Base-by-base conservation (phyloP, 352 stramenopile species). In the Globisporangium lucens region DNA sequence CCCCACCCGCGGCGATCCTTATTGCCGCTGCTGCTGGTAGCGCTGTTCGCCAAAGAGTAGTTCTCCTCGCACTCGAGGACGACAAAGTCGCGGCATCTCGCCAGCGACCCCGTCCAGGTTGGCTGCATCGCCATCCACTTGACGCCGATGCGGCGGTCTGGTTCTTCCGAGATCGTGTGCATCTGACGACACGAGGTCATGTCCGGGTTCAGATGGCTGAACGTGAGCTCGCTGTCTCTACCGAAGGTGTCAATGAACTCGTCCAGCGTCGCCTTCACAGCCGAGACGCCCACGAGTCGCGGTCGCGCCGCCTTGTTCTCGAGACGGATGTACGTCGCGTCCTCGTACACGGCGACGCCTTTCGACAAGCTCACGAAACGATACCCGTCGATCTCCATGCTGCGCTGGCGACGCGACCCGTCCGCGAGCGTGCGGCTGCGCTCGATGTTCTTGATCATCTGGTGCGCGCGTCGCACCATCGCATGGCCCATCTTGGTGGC, bases 1-100 rank as follows among this genome's bases (percentile, higher is more conserved):
- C 84, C 75, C 79, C 77, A 89, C 8, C 81, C 81, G 17, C 73
- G 74, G 6, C 72, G 62, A 2, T 64, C 35, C 20, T 8, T 57
- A 15, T 29, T 56, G 24, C 69, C n/a, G 2, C 30, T 38, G 27
- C 12, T 36, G 6, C 24, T 58, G 12, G 12, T 38, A 22, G 56
- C 17, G 20, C 20, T 49, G 7, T 24, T 63, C 17, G 36, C 52
- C 3, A 49, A 13, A 4, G 55, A 49, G 47, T 85, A 82, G 29
- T 66, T 36, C 55, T 80, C 73, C 4, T 85, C 66, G 51, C 76
- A 74, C 52, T 70, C 69, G 24, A 85, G 68, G 17, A 80, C 67
- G 13, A 80, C 59, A 64, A 87, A 85, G 49, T 87, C 79, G 4
- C 79, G 75, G 22, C 72, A 74, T 1, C 74, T 61, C 1, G 77